Evolutionary conservation across 2,329 filamentous ascomycete genomes (phyloP).

Genomic region (Diaporthe destruens): DNA sequence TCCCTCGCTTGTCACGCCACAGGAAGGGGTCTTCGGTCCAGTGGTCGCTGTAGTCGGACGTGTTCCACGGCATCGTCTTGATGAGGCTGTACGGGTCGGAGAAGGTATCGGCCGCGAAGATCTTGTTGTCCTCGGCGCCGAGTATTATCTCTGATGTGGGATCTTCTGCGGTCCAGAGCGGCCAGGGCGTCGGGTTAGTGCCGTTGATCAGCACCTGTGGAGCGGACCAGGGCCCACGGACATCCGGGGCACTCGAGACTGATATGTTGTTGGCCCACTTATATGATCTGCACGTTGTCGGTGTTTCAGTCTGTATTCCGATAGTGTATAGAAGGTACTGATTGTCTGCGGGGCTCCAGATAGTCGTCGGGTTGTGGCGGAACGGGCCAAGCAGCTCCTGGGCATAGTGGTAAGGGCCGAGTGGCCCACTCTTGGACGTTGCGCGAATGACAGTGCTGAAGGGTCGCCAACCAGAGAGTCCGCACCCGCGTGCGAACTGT

Average conservation of each 20-base stretch:
- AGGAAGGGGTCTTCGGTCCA: slow-evolving; percentile 49
- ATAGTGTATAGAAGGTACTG: slow-evolving; percentile 29
- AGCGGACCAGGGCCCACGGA: slow-evolving; percentile 43
- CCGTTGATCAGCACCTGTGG: slow-evolving; percentile 43
- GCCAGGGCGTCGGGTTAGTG: slow-evolving; percentile 26
- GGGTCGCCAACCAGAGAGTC: slow-evolving; percentile 8
- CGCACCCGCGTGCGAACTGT: slow-evolving; percentile 6
- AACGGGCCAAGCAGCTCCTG: background rate
- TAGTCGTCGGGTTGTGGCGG: slow-evolving; percentile 7
- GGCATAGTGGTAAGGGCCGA: slow-evolving; percentile 5
- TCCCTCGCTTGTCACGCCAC: slow-evolving; percentile 48
- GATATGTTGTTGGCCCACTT: slow-evolving; percentile 47
- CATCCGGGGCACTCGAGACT: slow-evolving; percentile 45
- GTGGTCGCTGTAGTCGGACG: slow-evolving; percentile 46
- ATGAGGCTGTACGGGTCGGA: slow-evolving; percentile 33
- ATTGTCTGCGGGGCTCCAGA: slow-evolving; percentile 25
- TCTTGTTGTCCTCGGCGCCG: slow-evolving; percentile 24
- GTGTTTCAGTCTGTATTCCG: slow-evolving; percentile 11
- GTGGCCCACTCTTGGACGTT: slow-evolving; percentile 5
- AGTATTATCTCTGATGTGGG: slow-evolving; percentile 11
- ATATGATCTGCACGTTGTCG: slow-evolving; percentile 44
- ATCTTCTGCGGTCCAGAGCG: background rate
- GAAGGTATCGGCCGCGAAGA: slow-evolving; percentile 6
- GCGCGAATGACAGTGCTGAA: slow-evolving; percentile 18
- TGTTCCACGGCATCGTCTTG: slow-evolving; percentile 46